Evolutionary conservation across 768 basidiomycete genomes (phyloP).

Genomic region (Rhodocollybia butyracea): DNA sequence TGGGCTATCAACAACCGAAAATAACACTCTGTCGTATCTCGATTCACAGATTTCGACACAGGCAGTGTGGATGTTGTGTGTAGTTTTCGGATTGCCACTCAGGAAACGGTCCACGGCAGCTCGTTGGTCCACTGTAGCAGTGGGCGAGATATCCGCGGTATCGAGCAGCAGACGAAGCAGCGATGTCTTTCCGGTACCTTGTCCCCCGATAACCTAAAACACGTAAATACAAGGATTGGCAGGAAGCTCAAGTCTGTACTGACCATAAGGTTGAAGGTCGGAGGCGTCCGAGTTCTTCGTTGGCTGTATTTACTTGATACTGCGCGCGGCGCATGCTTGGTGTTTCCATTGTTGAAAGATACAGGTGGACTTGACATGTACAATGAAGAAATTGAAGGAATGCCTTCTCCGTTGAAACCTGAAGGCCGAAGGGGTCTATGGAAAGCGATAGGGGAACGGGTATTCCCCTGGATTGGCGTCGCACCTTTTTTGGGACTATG

Average conservation of each 20-base stretch:
- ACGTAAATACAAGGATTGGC: slow-evolving; percentile 2
- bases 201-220: slow-evolving; percentile 64
- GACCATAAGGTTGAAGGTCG: slow-evolving; percentile 88
- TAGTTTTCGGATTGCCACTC: slow-evolving; percentile 55
- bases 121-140: slow-evolving; percentile 72
- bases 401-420: slow-evolving; percentile 43
- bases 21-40: slow-evolving; percentile 70
- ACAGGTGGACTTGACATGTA: slow-evolving; percentile 65
- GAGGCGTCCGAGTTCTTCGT: slow-evolving; percentile 60
- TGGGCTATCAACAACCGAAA: slow-evolving; percentile 85
- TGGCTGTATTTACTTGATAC: slow-evolving; percentile 52
- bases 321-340: slow-evolving; percentile 25
- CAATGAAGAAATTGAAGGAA: slow-evolving; percentile 60
- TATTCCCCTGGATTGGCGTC: slow-evolving; percentile 53
- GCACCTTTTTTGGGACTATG: slow-evolving; percentile 60
- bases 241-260: slow-evolving; percentile 15
- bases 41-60: slow-evolving; percentile 84
- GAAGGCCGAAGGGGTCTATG: slow-evolving; percentile 76
- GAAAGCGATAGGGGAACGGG: slow-evolving; percentile 63
- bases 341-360: slow-evolving; percentile 58
- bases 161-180: slow-evolving; percentile 76
- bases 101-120: slow-evolving; percentile 63
- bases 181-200: slow-evolving; percentile 84
- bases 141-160: slow-evolving; percentile 79
- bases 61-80: slow-evolving; percentile 61